phyloP scores from a whole-genome alignment of 352 stramenopile species.

The Globisporangium barbulae region DNA sequence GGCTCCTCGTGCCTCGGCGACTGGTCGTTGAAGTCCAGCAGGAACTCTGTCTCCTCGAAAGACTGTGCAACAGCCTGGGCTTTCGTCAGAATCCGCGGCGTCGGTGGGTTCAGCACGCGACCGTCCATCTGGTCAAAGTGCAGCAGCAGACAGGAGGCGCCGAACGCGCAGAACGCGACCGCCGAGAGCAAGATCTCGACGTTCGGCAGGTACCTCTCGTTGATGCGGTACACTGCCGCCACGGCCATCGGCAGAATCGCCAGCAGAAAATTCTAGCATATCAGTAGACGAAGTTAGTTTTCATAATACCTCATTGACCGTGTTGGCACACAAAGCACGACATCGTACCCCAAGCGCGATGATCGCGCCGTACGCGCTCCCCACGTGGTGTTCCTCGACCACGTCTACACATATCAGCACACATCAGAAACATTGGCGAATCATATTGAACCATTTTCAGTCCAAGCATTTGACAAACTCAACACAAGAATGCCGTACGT shows the following conservation, averaged over 20 bases:
- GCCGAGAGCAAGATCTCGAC: conserved; percentile 32
- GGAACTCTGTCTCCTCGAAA: conserved; percentile 18
- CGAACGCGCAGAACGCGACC: conserved; percentile 21
- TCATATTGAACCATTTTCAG: background rate
- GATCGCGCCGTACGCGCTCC: conserved; percentile 81
- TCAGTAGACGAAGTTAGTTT: background rate
- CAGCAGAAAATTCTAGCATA: conserved; percentile 39
- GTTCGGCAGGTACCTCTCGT: conserved; percentile 36
- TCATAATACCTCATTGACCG: background rate
- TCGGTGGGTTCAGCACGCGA: conserved; percentile 28
- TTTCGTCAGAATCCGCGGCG: conserved; percentile 23
- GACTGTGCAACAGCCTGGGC: conserved; percentile 17
- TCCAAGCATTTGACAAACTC: background rate
- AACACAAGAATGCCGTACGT: conserved; percentile 1
- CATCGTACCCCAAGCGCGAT: conserved; percentile 48
- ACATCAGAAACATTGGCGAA: background rate
- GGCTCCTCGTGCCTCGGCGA: conserved; percentile 1
- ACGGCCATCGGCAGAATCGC: conserved; percentile 39
- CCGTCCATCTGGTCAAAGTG: conserved; percentile 25
- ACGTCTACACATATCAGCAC: conserved; percentile 34
- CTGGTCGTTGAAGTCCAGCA: conserved; percentile 13
- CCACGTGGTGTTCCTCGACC: conserved; percentile 64
- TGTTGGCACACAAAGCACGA: background rate
- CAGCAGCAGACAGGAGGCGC: conserved; percentile 22
- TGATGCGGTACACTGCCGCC: conserved; percentile 30